These are phyloP conservation scores for Metschnikowia santaceciliae DNA, from an alignment of 805 yeast species.

Conservation along the genomic window DNA sequence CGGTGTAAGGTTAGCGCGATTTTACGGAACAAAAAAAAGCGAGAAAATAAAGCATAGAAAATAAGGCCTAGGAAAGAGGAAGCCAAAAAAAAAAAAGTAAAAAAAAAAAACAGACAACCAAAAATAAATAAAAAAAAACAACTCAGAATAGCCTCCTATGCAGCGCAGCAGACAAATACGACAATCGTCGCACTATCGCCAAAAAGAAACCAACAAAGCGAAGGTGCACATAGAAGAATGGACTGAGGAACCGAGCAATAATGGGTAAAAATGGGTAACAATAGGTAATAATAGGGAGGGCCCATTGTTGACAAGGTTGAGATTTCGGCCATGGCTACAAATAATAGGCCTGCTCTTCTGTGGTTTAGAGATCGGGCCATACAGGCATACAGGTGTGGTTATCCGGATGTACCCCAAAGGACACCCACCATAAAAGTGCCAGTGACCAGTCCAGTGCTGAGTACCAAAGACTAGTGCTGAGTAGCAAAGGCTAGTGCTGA, in stretches of 20 bases:
- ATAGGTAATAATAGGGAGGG: background rate
- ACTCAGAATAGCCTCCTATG: background rate
- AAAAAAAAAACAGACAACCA: background rate
- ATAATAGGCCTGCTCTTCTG: background rate
- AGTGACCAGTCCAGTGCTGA: too few relatives aligned
- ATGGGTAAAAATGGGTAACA: background rate
- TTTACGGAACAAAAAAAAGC: conserved; percentile 3
- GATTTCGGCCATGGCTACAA: background rate
- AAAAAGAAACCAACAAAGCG: conserved; percentile 1
- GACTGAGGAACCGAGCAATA: background rate
- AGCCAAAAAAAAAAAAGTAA: background rate
- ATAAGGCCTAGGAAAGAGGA: background rate
- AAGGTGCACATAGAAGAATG: background rate
- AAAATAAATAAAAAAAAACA: background rate
- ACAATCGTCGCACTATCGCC: conserved; percentile 3
- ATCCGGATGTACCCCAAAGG: too few relatives aligned
- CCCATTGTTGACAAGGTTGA: background rate
- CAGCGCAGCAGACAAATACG: conserved; percentile 3
- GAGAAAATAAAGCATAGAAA: background rate
- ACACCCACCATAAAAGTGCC: too few relatives aligned
- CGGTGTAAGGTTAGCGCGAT: conserved; percentile 2
- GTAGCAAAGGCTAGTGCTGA: too few relatives aligned
- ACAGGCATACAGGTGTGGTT: background rate
- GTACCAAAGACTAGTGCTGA: too few relatives aligned
- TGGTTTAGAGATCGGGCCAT: background rate